Evolutionary conservation across 495 filamentous ascomycete genomes (phyloP), one percentile per base, ranked within the genome.

Genomic region (Penicillium odoratum): DNA sequence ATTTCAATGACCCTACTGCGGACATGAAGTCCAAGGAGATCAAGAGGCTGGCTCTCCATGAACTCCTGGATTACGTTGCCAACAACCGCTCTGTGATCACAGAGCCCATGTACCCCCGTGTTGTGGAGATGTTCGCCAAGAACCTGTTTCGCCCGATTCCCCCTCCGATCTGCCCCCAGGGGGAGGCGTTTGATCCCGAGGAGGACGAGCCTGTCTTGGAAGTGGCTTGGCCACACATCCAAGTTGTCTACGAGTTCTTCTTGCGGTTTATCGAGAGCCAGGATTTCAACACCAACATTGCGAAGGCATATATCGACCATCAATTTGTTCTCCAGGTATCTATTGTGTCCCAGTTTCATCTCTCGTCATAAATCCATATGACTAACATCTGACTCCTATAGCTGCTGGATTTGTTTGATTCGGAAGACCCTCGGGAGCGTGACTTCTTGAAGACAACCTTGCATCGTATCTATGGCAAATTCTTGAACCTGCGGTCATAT

Each of bases 11-110:
- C 68, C 92, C 95, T 40, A 95, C 91, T 58, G 93, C 87, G 52
- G 94, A 99, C 66, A 98, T 98, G 93, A 98, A 98, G 72, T 96
- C 93, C n/a, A 99, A 99, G 73, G 94, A 99, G 75, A 97, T 99
- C 81, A 99, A 99, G 81, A 85, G 94, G 63, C 76, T 99, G 67
- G 95, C 94, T 47, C 83, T 99, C 43, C 94, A 99, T 67, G 94
- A 99, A 68, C 82, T 99, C 30, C 81, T 99, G 49, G 94, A 99
- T 70, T 99, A 99, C 67, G 93, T 99, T 50, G 93, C 94, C 62
- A 97, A 97, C 72, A 99, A 99, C 67, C 85, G 94, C 40, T 92
- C 95, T 61, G 94, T 99, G 63, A 98, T 99, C 69, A 97, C 93
- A 2, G 94, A 99, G 70, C 89, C 93, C 42, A 99, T 99, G 94